A percentile compares a stretch with the other conserved stretches of the same genome.
Conservation (phyloP, 345 rosid genomes). For the Kandelia obovata region DNA sequence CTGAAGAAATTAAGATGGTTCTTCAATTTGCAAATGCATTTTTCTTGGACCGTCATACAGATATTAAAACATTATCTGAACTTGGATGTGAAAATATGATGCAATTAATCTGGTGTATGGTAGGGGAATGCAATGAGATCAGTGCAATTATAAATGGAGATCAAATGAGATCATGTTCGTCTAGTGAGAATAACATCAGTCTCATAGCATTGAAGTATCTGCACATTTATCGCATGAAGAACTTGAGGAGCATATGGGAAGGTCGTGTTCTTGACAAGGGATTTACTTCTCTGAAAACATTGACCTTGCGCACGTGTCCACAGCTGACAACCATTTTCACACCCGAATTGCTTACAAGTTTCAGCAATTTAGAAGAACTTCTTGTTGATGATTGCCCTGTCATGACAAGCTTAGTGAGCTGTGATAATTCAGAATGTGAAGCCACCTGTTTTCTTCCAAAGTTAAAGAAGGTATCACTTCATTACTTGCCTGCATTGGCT, state of each 20-base stretch:
- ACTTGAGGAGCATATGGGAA: constrained; percentile 3
- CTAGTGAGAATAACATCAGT: neutral
- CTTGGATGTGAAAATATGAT: constrained; percentile 20
- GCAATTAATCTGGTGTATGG: constrained; percentile 23
- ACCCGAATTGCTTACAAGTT: constrained; percentile 2
- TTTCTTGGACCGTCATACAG: constrained; percentile 24
- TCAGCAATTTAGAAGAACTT: constrained; percentile 16
- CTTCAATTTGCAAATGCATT: constrained; percentile 20
- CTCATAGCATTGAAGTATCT: constrained; percentile 15
- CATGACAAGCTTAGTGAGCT: constrained; percentile 4
- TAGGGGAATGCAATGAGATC: constrained; percentile 27
- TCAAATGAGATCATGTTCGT: constrained; percentile 1
- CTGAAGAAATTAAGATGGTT: neutral
- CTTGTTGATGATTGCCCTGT: constrained; percentile 16
- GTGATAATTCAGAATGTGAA: neutral
- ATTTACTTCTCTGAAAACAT: neutral
- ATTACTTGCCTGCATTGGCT: constrained; percentile 4
- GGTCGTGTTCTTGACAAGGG: neutral
- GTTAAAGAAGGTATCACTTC: constrained; percentile 11
- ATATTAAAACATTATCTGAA: constrained; percentile 14
- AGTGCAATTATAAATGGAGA: constrained; percentile 16
- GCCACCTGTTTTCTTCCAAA: constrained; percentile 1
- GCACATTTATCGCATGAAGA: constrained; percentile 20
- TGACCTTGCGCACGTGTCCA: neutral
- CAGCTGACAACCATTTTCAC: constrained; percentile 10